Evolutionary conservation across 176 grass and related monocot genomes (phyloP), one percentile per base, ranked within the genome.

Genomic region (Dendrocalamus sinicus): DNA sequence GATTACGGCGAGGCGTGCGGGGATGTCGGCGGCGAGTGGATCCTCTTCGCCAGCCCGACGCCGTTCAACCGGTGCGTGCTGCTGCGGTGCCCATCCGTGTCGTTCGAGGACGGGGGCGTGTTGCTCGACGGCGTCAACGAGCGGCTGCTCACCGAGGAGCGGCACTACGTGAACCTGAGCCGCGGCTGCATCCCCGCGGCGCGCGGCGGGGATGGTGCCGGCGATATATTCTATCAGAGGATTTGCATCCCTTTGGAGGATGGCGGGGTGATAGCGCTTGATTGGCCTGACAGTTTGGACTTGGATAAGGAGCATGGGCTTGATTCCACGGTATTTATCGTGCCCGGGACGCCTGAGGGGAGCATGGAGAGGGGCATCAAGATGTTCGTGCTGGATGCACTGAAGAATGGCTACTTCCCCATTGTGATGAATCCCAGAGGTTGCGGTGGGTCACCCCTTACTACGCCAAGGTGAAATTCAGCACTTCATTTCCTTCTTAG

Each of bases 341-440:
- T 98, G 63, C 96, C 96, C 1, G 96, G 93, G 14, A 92, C 89
- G 0, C 55, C 83, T 1, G 87, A 90, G 53, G 96, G 96, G 60
- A 94, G 96, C 91, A 95, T 90, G 96, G 89, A 89, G 50, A 88
- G 59, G 17, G 86, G 59, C 74, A 61, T 95, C 55, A 86, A 84
- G 70, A 40, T 70, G 51, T 98, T 98, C 67, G 86, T 95, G 71
- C 51, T 90, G 51, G 93, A 91, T 50, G 91, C 91, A 0, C 79
- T 98, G 75, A 89, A 85, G 78, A 92, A 89, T 66, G 96, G 96
- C 0, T 98, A 91, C 71, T 98, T 98, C 40, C 93, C 96, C 40
- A 78, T 98, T 54, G 96, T 98, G 50, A 89, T 98, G 91, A 98
- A 98, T n/a, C 93, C 96, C 66, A 88, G 96, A 84, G 96, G 96